A percentile compares a stretch with the other conserved stretches of the same genome.
Evolutionary conservation across 441 rosid species (phyloP).

Genomic region (Raphanus hybrid): DNA sequence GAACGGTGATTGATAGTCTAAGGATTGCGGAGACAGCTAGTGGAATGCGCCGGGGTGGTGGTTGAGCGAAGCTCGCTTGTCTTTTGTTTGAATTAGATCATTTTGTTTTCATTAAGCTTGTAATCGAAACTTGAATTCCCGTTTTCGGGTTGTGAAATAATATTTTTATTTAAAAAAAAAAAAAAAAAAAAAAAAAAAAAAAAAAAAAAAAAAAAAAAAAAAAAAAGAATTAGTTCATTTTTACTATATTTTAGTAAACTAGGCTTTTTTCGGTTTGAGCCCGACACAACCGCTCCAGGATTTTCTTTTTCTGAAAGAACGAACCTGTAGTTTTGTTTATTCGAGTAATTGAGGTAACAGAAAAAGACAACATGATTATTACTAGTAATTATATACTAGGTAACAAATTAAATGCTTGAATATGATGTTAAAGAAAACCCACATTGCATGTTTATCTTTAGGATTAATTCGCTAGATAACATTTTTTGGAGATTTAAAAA

Average conservation of each 20-base stretch:
- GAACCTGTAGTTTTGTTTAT: neutral
- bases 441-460: neutral
- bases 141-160: too few species aligned
- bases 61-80: too few species aligned
- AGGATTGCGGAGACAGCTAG: too few species aligned
- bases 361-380: conserved; percentile 5
- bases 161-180: too few species aligned
- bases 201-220: too few species aligned
- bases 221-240: neutral
- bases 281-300: conserved; percentile 25
- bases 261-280: conserved; percentile 21
- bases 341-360: conserved; percentile 4
- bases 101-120: too few species aligned
- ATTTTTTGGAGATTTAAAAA: neutral
- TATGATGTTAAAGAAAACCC: neutral
- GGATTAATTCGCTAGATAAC: too few species aligned
- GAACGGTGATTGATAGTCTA: too few species aligned
- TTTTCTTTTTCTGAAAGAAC: neutral
- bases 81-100: too few species aligned
- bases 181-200: too few species aligned
- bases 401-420: neutral
- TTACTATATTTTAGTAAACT: conserved; percentile 29
- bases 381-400: conserved; percentile 1
- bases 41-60: too few species aligned
- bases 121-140: too few species aligned